Evolutionary conservation across 208 protist genomes (phyloP).

Genomic region (Naegleria fowleri): DNA sequence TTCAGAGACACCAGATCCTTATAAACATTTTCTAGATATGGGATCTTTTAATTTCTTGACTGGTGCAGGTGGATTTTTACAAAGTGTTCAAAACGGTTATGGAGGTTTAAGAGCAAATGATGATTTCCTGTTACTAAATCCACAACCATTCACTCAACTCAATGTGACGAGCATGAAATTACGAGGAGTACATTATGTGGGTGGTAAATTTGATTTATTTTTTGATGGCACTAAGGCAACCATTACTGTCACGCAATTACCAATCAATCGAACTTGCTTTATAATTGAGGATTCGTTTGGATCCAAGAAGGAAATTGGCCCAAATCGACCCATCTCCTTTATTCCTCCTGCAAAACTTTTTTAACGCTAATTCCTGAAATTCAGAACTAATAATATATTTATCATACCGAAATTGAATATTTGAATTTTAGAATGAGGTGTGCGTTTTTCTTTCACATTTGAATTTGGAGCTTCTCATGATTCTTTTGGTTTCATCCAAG

Average conservation of each 20-base stretch:
- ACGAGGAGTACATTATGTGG: neutral
- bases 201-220: neutral
- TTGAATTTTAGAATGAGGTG: too few species aligned
- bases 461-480: too few species aligned
- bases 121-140: neutral
- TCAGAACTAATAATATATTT: too few species aligned
- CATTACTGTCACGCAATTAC: neutral
- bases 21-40: constrained; percentile 31
- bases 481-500: too few species aligned
- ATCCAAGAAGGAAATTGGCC: too few species aligned
- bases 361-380: too few species aligned
- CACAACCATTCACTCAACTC: neutral
- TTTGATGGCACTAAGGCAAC: neutral
- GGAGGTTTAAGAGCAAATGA: constrained; percentile 37
- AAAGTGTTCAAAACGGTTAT: constrained; percentile 39
- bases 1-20: constrained; percentile 37
- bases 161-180: neutral
- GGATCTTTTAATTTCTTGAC: constrained; percentile 44
- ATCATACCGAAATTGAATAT: too few species aligned
- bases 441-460: too few species aligned
- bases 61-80: constrained; percentile 45
- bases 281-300: too few species aligned
- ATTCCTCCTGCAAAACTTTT: too few species aligned
- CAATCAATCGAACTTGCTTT: too few species aligned
- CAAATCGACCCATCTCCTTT: too few species aligned